phyloP scores from a whole-genome alignment of 164 flowering plant species.

The Magnolia officinalis region DNA sequence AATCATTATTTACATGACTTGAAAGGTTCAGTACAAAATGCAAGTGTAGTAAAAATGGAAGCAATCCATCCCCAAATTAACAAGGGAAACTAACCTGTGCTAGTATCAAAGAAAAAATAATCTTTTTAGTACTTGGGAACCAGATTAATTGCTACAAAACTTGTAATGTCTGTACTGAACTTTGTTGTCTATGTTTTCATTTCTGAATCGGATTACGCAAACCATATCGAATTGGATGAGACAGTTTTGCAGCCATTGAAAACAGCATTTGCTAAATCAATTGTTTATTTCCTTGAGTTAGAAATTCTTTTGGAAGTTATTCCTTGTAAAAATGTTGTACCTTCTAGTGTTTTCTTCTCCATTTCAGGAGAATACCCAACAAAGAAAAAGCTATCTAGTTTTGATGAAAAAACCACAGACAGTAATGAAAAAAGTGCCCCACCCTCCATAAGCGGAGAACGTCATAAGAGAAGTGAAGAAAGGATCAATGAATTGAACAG shows the following conservation, averaged over 20 bases:
- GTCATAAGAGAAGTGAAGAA: slow-evolving; percentile 8
- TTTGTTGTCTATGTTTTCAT: neutral
- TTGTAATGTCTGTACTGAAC: neutral
- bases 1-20: neutral
- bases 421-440: slow-evolving; percentile 6
- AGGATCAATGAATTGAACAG: slow-evolving; percentile 13
- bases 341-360: neutral
- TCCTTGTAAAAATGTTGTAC: neutral
- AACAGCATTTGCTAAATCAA: neutral
- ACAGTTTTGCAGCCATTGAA: neutral
- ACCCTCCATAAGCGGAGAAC: slow-evolving; percentile 6
- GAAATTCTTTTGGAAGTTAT: neutral
- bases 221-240: neutral
- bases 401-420: slow-evolving; percentile 12
- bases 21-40: neutral
- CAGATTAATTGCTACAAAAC: neutral
- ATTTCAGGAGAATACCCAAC: slow-evolving; percentile 22
- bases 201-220: neutral
- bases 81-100: neutral
- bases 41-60: neutral
- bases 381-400: slow-evolving; percentile 9
- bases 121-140: neutral
- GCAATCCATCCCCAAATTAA: neutral
- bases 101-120: neutral
- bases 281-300: neutral